These are phyloP conservation scores for Martiniozyma abietophila DNA, from an alignment of 805 yeast genomes.

Conservation along the genomic window DNA sequence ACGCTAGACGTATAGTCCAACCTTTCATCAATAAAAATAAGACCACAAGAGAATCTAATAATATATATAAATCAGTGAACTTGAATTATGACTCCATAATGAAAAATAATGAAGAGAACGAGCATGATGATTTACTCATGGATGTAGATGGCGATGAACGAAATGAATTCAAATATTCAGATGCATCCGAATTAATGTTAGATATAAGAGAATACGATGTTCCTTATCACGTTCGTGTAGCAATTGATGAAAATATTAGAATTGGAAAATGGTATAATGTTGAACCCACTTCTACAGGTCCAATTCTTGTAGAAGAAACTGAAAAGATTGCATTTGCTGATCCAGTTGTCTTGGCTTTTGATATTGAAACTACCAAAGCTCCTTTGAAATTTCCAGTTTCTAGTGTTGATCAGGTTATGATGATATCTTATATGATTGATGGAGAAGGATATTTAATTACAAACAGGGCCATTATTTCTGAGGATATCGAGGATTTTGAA, in stretches of 20 bases:
- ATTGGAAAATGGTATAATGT: constrained; percentile 96
- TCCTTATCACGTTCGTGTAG: constrained; percentile 91
- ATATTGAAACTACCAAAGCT: constrained; percentile 94
- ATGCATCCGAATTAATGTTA: constrained; percentile 56
- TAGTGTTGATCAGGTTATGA: constrained; percentile 86
- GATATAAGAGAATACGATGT: constrained; percentile 93
- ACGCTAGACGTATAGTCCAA: constrained; percentile 58
- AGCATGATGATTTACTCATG: constrained; percentile 21
- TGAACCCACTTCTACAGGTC: constrained; percentile 47
- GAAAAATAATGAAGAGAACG: constrained; percentile 24
- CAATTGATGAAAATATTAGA: constrained; percentile 80
- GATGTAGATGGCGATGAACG: constrained; percentile 17
- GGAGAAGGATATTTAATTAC: constrained; percentile 94
- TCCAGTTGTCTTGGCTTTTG: constrained; percentile 93
- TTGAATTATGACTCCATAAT: constrained; percentile 27
- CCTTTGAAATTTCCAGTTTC: constrained; percentile 95
- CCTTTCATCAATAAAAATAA: constrained; percentile 69
- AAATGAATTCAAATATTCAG: constrained; percentile 24
- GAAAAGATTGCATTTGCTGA: constrained; percentile 92
- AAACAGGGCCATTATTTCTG: constrained; percentile 86
- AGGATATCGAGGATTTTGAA: constrained; percentile 94
- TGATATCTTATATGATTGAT: constrained; percentile 99
- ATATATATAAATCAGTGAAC: constrained; percentile 54
- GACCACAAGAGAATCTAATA: constrained; percentile 50
- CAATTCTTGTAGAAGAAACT: constrained; percentile 46